Evolutionary conservation across 805 yeast genomes (phyloP).

Genomic region (Ogataea thermomethanolica): DNA sequence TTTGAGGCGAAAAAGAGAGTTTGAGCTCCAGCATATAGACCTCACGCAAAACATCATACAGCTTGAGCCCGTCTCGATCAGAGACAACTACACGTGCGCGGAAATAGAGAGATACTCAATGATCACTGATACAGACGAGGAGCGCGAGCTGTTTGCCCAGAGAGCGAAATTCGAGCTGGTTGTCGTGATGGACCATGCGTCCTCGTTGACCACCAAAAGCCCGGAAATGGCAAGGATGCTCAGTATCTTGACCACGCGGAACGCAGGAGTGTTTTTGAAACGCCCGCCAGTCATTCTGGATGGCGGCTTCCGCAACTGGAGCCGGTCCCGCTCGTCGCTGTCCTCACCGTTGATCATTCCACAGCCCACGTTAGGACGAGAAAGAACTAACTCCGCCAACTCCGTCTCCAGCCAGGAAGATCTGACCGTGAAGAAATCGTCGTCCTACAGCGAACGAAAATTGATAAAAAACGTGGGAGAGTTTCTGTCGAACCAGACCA

Average conservation of each 20-base stretch:
- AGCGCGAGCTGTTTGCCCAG: conserved; percentile 48
- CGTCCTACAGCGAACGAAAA: conserved; percentile 18
- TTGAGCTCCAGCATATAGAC: conserved; percentile 57
- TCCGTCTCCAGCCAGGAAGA: conserved; percentile 15
- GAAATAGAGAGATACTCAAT: conserved; percentile 65
- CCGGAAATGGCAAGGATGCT: conserved; percentile 32
- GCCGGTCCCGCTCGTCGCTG: conserved; percentile 15
- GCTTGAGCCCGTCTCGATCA: conserved; percentile 67
- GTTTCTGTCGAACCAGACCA: conserved; percentile 15
- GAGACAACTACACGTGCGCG: conserved; percentile 49
- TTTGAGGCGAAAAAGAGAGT: conserved; percentile 58
- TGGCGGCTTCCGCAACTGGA: conserved; percentile 70
- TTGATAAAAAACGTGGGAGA: conserved; percentile 23
- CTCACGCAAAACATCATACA: conserved; percentile 57
- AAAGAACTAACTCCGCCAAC: conserved; percentile 13
- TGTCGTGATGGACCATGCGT: conserved; percentile 57
- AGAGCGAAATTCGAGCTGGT: conserved; percentile 59
- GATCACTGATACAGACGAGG: conserved; percentile 52
- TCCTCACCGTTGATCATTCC: conserved; percentile 22
- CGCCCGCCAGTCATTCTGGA: conserved; percentile 43
- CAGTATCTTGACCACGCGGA: conserved; percentile 36
- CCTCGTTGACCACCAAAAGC: conserved; percentile 19
- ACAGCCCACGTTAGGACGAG: conserved; percentile 17
- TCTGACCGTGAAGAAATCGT: conserved; percentile 8
- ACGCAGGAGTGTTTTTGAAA: conserved; percentile 36